A percentile compares a stretch with the other conserved stretches of the same genome.
Conservation (phyloP, 2,329 filamentous ascomycete genomes). For the Fusarium anguioides region DNA sequence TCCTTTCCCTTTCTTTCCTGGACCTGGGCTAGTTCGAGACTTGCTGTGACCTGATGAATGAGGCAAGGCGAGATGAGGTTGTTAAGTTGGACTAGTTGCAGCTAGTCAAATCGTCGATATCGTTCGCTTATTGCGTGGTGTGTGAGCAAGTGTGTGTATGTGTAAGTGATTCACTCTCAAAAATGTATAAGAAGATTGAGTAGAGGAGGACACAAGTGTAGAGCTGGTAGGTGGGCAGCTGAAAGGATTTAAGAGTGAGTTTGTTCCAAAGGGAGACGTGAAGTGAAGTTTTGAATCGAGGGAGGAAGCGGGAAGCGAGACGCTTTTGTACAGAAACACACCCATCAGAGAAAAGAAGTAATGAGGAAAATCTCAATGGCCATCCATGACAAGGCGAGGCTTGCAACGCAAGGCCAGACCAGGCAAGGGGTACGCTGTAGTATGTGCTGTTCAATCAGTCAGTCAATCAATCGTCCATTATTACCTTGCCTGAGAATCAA, state of each 20-base stretch:
- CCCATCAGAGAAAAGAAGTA: constrained; percentile 17
- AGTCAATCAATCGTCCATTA: constrained; percentile 9
- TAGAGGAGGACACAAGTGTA: background rate
- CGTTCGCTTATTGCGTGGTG: constrained; percentile 31
- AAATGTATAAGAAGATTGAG: constrained; percentile 3
- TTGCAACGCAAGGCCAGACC: constrained; percentile 17
- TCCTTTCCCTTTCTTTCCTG: constrained; percentile 9
- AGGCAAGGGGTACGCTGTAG: constrained; percentile 23
- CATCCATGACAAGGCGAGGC: constrained; percentile 18
- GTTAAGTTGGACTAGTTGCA: constrained; percentile 12
- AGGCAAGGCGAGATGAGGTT: constrained; percentile 21
- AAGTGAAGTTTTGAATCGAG: constrained; percentile 33
- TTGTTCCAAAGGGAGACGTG: constrained; percentile 36
- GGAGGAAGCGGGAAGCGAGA: constrained; percentile 37
- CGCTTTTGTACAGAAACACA: constrained; percentile 42
- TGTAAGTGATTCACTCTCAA: constrained; percentile 37
- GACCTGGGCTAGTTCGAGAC: constrained; percentile 11
- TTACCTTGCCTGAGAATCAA: constrained; percentile 32
- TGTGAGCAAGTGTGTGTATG: constrained; percentile 15
- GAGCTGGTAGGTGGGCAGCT: background rate
- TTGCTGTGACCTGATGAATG: constrained; percentile 31
- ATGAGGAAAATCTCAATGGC: constrained; percentile 27
- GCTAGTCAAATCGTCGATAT: constrained; percentile 27
- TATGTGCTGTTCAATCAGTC: constrained; percentile 19
- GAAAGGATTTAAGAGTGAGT: constrained; percentile 27